These are phyloP conservation scores for Dittrichia graveolens DNA, from an alignment of 129 eudicot species.

Conservation along the genomic window DNA sequence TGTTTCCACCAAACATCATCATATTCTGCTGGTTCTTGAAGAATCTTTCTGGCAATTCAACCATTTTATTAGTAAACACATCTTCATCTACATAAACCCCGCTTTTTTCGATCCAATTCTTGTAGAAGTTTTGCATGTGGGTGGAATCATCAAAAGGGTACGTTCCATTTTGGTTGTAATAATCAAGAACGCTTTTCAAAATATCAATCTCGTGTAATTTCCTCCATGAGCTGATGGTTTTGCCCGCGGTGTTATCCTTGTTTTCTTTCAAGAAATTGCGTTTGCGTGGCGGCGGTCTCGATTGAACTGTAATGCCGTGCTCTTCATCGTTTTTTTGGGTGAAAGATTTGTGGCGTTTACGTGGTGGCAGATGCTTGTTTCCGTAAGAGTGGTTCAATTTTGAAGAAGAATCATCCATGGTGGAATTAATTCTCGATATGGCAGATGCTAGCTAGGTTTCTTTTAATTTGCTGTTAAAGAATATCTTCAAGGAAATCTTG, in stretches of 20 bases:
- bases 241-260: not conserved
- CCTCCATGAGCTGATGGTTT: conserved; percentile 12
- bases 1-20: not conserved
- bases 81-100: conserved; percentile 9
- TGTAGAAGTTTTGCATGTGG: not conserved
- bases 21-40: conserved; percentile 2
- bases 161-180: not conserved
- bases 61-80: conserved; percentile 11
- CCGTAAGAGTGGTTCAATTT: too few relatives aligned
- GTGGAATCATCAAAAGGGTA: conserved; percentile 7
- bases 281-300: not conserved
- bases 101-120: not conserved
- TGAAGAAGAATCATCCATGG: conserved; percentile 14
- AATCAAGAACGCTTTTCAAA: conserved; percentile 13
- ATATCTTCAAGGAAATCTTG: not conserved
- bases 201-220: conserved; percentile 27
- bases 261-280: conserved; percentile 7
- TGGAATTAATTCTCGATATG: not conserved
- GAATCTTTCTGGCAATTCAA: conserved; percentile 16
- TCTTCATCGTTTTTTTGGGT: not conserved
- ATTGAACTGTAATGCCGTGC: not conserved
- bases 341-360: conserved; percentile 6
- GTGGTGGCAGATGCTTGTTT: not conserved
- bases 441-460: conserved; percentile 6
- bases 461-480: not conserved